Percentiles rank a stretch among this genome's conserved stretches.
phyloP scores from a whole-genome alignment of 805 yeast genomes.

The Metschnikowia orientalis region DNA sequence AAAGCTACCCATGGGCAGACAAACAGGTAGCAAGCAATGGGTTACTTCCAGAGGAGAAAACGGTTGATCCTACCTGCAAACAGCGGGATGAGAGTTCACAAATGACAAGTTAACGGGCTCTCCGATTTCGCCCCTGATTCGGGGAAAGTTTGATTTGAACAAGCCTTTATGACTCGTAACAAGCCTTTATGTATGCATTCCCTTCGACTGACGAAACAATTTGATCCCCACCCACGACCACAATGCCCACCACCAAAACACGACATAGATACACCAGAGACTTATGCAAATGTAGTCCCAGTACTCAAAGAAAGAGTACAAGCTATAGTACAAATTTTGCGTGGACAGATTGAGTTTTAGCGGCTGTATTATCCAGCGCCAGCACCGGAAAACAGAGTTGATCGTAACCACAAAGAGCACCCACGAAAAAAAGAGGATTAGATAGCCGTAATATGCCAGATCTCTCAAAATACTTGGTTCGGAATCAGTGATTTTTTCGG shows the following conservation, averaged over 20 bases:
- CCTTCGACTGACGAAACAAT: conserved; percentile 73
- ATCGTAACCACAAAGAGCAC: conserved; percentile 29
- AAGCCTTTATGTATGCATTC: conserved; percentile 31
- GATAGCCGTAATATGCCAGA: conserved; percentile 25
- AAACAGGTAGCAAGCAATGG: conserved; percentile 79
- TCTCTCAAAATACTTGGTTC: conserved; percentile 2
- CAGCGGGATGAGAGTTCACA: too few species aligned
- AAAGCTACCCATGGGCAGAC: conserved; percentile 47
- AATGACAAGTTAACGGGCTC: neutral
- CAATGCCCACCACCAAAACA: conserved; percentile 61
- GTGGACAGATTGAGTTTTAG: conserved; percentile 14
- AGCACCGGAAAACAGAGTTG: conserved; percentile 32
- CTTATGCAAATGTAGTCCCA: conserved; percentile 31
- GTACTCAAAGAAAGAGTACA: conserved; percentile 17
- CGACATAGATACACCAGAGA: conserved; percentile 38
- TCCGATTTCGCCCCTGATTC: too few species aligned
- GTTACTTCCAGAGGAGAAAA: conserved; percentile 68
- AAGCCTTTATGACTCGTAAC: neutral
- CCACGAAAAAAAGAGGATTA: conserved; percentile 30
- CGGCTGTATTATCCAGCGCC: conserved; percentile 34
- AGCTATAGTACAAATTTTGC: conserved; percentile 9
- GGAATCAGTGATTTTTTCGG: conserved; percentile 8
- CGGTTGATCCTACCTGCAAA: too few species aligned
- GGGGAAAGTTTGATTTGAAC: too few species aligned
- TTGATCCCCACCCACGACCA: conserved; percentile 78